Percentiles rank a stretch among this genome's conserved stretches.
Conservation (phyloP, 352 stramenopile species). For the Pythium dissimile region DNA sequence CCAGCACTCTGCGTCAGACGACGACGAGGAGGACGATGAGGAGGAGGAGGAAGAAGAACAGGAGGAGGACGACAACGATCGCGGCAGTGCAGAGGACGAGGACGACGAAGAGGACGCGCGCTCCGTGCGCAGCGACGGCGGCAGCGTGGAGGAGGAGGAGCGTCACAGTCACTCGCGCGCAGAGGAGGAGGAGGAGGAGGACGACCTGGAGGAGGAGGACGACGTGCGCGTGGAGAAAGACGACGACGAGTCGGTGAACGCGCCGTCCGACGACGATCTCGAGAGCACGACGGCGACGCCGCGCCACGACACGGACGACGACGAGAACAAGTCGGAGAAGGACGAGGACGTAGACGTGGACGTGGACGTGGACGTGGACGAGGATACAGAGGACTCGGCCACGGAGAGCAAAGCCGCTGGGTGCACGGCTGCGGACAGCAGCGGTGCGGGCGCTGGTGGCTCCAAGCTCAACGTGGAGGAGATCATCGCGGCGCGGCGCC, state of each 20-base stretch:
- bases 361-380: constrained; percentile 1
- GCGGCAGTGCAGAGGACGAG: constrained; percentile 34
- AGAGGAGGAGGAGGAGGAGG: constrained; percentile 22
- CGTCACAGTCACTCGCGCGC: constrained; percentile 18
- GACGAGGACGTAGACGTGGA: constrained; percentile 13
- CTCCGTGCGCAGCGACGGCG: constrained; percentile 21
- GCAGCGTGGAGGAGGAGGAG: constrained; percentile 26
- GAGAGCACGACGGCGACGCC: constrained; percentile 56
- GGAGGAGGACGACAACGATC: constrained; percentile 34
- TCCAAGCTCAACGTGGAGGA: constrained; percentile 49
- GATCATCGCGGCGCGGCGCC: constrained; percentile 65
- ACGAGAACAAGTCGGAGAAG: constrained; percentile 35
- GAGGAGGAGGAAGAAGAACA: constrained; percentile 37
- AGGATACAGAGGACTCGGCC: constrained; percentile 22
- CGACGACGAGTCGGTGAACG: constrained; percentile 73
- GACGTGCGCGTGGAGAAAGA: constrained; percentile 69
- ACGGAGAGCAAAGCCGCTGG: constrained; percentile 14
- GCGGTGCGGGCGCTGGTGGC: background rate
- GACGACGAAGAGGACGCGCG: constrained; percentile 27
- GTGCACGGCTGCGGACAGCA: background rate
- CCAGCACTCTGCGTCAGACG: constrained; percentile 54
- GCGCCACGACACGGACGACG: constrained; percentile 32
- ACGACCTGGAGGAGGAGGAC: constrained; percentile 43
- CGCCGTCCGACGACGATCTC: constrained; percentile 69
- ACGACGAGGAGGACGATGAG: constrained; percentile 47